These are phyloP conservation scores for Podospora bellae-mahoneyi DNA, from an alignment of 495 filamentous ascomycete genomes.

Conservation along the genomic window DNA sequence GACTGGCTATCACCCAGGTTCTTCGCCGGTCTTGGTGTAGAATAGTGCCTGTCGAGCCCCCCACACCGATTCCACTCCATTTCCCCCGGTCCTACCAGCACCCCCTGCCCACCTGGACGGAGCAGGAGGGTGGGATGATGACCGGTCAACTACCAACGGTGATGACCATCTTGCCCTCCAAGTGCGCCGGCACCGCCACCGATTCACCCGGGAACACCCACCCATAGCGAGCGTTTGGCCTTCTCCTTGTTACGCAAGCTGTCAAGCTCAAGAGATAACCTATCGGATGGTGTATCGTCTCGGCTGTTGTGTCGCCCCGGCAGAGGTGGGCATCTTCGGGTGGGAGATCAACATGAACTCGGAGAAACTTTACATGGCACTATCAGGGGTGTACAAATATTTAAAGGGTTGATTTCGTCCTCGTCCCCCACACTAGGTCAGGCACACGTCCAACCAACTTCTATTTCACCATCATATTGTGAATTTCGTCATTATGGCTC, in stretches of 20 bases:
- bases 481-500: slow-evolving; percentile 17
- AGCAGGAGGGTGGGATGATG: not conserved
- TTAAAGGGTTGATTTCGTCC: slow-evolving; percentile 2
- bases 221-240: not conserved
- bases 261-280: not conserved
- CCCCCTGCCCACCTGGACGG: not conserved
- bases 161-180: not conserved
- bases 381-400: slow-evolving; percentile 1
- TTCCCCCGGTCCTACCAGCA: not conserved
- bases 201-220: not conserved
- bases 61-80: not conserved
- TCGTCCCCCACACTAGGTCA: not conserved
- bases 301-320: not conserved
- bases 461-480: not conserved
- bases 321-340: not conserved
- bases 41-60: not conserved
- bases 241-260: not conserved
- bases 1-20: not conserved
- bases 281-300: not conserved
- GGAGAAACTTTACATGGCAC: not conserved
- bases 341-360: not conserved
- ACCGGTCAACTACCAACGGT: not conserved
- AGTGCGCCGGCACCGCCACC: not conserved
- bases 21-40: not conserved
- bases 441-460: not conserved